phyloP scores from a whole-genome alignment of 208 protist species.

The Leishmania tropica region DNA sequence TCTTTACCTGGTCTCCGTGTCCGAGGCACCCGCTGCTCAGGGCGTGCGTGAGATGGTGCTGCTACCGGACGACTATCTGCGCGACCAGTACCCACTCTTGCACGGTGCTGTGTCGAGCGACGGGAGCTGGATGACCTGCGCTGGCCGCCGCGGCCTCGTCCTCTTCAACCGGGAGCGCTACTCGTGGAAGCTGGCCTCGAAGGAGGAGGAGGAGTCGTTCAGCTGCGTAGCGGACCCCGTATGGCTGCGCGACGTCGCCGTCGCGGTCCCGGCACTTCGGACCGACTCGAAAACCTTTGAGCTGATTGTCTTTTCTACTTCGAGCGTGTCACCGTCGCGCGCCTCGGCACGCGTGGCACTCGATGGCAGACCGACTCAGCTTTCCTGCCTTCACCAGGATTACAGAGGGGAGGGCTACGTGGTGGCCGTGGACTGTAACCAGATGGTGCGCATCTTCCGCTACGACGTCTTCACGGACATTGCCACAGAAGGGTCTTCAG shows the following conservation, averaged over 20 bases:
- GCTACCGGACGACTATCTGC: slow-evolving; percentile 41
- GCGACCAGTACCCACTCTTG: slow-evolving; percentile 56
- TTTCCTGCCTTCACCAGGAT: slow-evolving; percentile 42
- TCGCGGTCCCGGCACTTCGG: slow-evolving; percentile 42
- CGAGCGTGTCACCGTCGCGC: slow-evolving; percentile 28
- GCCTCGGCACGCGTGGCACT: slow-evolving; percentile 30
- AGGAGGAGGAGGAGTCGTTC: slow-evolving; percentile 37
- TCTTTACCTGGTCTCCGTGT: slow-evolving; percentile 34
- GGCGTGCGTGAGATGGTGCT: slow-evolving; percentile 27
- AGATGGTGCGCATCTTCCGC: slow-evolving; percentile 44
- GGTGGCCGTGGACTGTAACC: slow-evolving; percentile 34
- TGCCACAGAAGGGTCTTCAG: not conserved
- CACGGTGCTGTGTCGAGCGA: slow-evolving; percentile 60
- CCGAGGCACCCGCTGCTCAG: slow-evolving; percentile 17
- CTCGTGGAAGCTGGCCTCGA: slow-evolving; percentile 45
- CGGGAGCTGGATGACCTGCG: slow-evolving; percentile 46
- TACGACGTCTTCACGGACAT: slow-evolving; percentile 44
- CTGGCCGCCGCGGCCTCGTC: slow-evolving; percentile 44
- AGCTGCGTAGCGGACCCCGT: slow-evolving; percentile 56
- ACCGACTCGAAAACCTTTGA: slow-evolving; percentile 32
- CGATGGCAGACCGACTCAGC: slow-evolving; percentile 31
- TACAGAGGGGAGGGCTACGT: slow-evolving; percentile 46
- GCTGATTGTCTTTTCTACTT: slow-evolving; percentile 37
- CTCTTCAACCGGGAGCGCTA: slow-evolving; percentile 44
- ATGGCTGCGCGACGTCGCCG: slow-evolving; percentile 52